Conservation (phyloP, 441 rosid genomes). For the Pelargonium citronellum region DNA sequence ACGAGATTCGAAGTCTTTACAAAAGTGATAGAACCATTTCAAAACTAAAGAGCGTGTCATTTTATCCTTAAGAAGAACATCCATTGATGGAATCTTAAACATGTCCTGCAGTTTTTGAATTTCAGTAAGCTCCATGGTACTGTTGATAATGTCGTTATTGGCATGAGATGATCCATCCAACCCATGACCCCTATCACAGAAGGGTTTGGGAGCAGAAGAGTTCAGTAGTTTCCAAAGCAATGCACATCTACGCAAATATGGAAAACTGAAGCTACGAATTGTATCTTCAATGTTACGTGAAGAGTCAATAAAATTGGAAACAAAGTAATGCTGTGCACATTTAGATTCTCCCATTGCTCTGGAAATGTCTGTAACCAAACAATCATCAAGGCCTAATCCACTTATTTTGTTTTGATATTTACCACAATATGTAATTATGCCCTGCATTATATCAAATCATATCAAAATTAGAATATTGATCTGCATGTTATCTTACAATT, state of each 20-base stretch:
- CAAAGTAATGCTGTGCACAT: conserved; percentile 45
- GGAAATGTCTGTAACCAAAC: conserved; percentile 53
- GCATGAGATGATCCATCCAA: conserved; percentile 34
- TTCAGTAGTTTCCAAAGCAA: conserved; percentile 79
- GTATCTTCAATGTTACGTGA: conserved; percentile 44
- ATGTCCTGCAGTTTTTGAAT: conserved; percentile 59
- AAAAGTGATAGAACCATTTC: conserved; percentile 72
- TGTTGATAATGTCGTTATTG: conserved; percentile 31
- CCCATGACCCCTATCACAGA: conserved; percentile 35
- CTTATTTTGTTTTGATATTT: conserved; percentile 29
- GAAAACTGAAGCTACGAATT: conserved; percentile 63
- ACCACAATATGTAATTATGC: conserved; percentile 47
- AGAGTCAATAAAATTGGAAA: conserved; percentile 43
- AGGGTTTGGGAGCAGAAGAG: conserved; percentile 48
- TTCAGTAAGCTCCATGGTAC: conserved; percentile 51
- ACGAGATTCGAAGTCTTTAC: conserved; percentile 36
- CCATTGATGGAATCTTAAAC: conserved; percentile 71
- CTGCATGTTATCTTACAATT: background rate
- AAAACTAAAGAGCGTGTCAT: conserved; percentile 40
- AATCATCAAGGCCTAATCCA: conserved; percentile 34
- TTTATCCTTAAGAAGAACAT: conserved; percentile 52
- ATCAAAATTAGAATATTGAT: conserved; percentile 23
- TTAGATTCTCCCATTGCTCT: conserved; percentile 46
- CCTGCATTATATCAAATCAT: conserved; percentile 50
- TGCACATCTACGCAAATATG: conserved; percentile 92